Evolutionary conservation across 371 early-diverging fungal genomes (phyloP).

Genomic region (Rhizopus delemar): DNA sequence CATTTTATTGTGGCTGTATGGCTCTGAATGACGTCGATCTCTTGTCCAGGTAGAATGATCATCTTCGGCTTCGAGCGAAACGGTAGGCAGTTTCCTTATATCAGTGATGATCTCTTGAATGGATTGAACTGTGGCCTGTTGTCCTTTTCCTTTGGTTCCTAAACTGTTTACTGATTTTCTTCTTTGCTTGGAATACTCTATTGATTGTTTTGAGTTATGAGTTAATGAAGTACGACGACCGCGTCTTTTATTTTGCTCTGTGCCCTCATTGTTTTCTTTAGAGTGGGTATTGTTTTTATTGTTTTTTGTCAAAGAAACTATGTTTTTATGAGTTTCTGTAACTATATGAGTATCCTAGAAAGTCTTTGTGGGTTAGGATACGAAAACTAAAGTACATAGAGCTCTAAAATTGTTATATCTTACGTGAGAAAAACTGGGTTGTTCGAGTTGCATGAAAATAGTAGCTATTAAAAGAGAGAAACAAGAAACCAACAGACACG

Average conservation of each 20-base stretch:
- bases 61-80: background rate
- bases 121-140: slow-evolving; percentile 31
- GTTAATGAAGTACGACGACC: background rate
- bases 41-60: slow-evolving; percentile 9
- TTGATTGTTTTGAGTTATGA: background rate
- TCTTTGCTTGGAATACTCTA: background rate
- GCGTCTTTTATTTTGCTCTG: background rate
- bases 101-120: slow-evolving; percentile 44
- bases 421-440: background rate
- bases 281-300: too few relatives aligned
- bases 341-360: too few relatives aligned
- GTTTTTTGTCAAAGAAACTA: too few relatives aligned
- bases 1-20: slow-evolving; percentile 5
- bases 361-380: too few relatives aligned
- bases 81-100: slow-evolving; percentile 33
- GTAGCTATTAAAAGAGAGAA: background rate
- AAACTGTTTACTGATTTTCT: background rate
- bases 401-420: background rate
- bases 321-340: too few relatives aligned
- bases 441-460: background rate
- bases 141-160: background rate
- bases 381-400: background rate
- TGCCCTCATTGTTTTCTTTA: background rate
- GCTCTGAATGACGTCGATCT: slow-evolving; percentile 35
- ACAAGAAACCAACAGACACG: background rate